Conservation (phyloP, 164 flowering plant genomes). For the Hamamelis virginiana region DNA sequence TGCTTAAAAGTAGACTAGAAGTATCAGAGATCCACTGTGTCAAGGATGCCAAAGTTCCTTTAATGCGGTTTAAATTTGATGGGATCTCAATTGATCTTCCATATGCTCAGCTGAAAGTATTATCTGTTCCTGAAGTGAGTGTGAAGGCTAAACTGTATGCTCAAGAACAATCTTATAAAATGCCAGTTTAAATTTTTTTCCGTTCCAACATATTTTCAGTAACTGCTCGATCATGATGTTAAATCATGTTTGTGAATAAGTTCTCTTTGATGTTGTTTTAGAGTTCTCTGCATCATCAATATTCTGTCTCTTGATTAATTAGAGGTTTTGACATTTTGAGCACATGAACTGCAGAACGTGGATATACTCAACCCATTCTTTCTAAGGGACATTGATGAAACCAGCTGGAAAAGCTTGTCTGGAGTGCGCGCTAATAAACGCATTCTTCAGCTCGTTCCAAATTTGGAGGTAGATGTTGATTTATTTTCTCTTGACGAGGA, state of each 20-base stretch:
- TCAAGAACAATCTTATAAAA: background rate
- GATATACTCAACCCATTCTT: conserved; percentile 38
- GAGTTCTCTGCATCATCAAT: background rate
- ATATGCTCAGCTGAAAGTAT: conserved; percentile 46
- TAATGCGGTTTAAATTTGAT: conserved; percentile 60
- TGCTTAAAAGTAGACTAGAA: conserved; percentile 47
- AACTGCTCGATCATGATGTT: background rate
- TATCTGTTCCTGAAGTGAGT: conserved; percentile 50
- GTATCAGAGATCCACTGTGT: conserved; percentile 54
- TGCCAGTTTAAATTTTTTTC: too few species aligned
- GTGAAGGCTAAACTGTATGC: background rate
- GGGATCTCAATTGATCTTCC: conserved; percentile 58
- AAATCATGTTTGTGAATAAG: background rate
- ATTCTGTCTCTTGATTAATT: background rate
- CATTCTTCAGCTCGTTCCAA: conserved; percentile 57
- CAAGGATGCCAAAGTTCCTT: conserved; percentile 61
- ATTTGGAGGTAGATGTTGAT: conserved; percentile 38
- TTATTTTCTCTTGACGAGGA: background rate
- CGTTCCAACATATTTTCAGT: too few species aligned
- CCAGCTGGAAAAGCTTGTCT: conserved; percentile 61
- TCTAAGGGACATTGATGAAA: conserved; percentile 43
- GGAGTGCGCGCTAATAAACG: conserved; percentile 50
- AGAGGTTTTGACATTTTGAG: conserved; percentile 2
- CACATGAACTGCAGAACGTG: conserved; percentile 40
- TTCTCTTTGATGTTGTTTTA: background rate